Percentiles rank a stretch among this genome's conserved stretches.
These are phyloP conservation scores for Suhomyces ambrosiae DNA, from an alignment of 1,139 yeast species.

Conservation along the genomic window DNA sequence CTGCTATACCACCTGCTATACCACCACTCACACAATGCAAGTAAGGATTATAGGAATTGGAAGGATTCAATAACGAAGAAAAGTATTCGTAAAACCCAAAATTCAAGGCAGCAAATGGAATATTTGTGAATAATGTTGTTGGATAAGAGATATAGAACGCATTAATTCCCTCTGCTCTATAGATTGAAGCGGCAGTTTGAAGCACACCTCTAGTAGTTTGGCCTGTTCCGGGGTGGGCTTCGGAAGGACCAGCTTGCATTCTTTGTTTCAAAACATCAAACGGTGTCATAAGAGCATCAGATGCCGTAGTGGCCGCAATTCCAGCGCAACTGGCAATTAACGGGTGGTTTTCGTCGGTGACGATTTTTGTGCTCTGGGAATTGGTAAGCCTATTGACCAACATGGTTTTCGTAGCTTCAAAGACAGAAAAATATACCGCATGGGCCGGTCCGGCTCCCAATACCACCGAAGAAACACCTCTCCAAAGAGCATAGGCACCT, in stretches of 20 bases:
- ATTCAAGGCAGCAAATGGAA: conserved; percentile 94
- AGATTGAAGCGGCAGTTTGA: conserved; percentile 52
- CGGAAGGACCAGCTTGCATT: conserved; percentile 41
- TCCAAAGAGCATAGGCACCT: conserved; percentile 88
- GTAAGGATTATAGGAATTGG: conserved; percentile 79
- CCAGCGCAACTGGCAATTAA: conserved; percentile 85
- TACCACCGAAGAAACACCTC: conserved; percentile 91
- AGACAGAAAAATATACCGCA: conserved; percentile 95
- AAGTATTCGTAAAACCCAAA: conserved; percentile 91
- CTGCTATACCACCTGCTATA: conserved; percentile 93
- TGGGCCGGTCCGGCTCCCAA: conserved; percentile 99
- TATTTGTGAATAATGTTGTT: conserved; percentile 87
- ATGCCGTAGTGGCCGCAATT: conserved; percentile 89
- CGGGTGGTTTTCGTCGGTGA: conserved; percentile 73
- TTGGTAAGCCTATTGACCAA: conserved; percentile 45
- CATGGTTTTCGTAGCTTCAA: conserved; percentile 77
- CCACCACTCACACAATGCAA: conserved; percentile 95
- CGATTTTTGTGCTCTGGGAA: conserved; percentile 37
- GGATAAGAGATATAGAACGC: conserved; percentile 95
- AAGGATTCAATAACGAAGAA: conserved; percentile 76
- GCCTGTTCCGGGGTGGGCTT: conserved; percentile 10
- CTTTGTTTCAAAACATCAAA: conserved; percentile 91
- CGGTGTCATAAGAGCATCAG: conserved; percentile 97
- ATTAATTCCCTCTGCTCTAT: conserved; percentile 71
- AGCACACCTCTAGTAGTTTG: conserved; percentile 26